Percentiles rank a stretch among this genome's conserved stretches.
Conservation (phyloP, 352 stramenopile species). For the Phytophthora chlamydospora region DNA sequence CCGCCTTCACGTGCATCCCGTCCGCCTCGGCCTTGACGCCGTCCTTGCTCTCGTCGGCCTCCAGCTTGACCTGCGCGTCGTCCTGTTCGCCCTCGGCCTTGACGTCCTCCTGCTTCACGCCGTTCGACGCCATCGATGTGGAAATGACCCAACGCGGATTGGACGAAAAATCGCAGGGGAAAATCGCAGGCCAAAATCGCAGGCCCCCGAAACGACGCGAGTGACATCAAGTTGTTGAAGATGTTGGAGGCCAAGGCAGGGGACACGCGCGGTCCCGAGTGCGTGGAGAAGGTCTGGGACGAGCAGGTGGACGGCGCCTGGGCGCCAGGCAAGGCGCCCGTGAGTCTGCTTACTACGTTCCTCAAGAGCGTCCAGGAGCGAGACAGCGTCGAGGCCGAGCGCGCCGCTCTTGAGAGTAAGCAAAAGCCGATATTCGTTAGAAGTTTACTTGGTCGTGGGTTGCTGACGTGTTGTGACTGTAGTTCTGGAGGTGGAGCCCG, state of each 20-base stretch:
- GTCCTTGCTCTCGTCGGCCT: constrained; percentile 35
- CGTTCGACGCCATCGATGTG: constrained; percentile 31
- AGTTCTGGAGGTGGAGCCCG: constrained; percentile 68
- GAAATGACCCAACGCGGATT: constrained; percentile 15
- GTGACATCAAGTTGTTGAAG: constrained; percentile 4
- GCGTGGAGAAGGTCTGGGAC: constrained; percentile 62
- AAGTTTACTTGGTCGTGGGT: background rate
- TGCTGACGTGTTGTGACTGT: constrained; percentile 2
- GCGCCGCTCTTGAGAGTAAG: constrained; percentile 54
- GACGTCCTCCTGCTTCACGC: constrained; percentile 30
- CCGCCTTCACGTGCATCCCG: constrained; percentile 18
- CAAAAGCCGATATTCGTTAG: no score
- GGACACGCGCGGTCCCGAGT: constrained; percentile 43
- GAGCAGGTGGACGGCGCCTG: constrained; percentile 68
- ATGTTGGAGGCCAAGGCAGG: constrained; percentile 24
- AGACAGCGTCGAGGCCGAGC: constrained; percentile 58
- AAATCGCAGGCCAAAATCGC: no score
- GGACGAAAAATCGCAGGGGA: constrained; percentile 10
- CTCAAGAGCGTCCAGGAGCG: constrained; percentile 62
- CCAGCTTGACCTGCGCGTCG: constrained; percentile 20
- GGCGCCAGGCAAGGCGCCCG: constrained; percentile 62
- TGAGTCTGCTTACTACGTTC: constrained; percentile 63
- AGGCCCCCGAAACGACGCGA: constrained; percentile 41
- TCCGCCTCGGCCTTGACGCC: constrained; percentile 24
- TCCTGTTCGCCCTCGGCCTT: constrained; percentile 26